Evolutionary conservation across 179 eudicot genomes (phyloP), one percentile per base, ranked within the genome.

Genomic region (Pouteria campechiana): DNA sequence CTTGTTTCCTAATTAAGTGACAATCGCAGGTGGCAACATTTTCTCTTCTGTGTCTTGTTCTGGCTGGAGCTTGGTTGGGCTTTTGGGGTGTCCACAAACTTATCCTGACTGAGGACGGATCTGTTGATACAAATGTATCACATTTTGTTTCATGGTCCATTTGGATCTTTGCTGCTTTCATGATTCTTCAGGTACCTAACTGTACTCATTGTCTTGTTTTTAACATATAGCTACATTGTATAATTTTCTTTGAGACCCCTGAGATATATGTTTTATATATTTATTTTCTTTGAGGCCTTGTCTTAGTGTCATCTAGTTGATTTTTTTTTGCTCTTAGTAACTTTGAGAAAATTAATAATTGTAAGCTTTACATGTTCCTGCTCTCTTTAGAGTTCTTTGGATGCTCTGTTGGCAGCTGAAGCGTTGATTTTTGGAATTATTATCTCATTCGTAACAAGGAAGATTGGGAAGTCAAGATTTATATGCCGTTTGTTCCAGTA

Each of bases 21-120:
- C n/a, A n/a, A 43, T 33, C 71, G 76, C 93, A 92, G 99, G 58
- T 92, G 62, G 77, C 64, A 27, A 44, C 59, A 44, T 75, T 79
- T 62, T 45, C 78, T 43, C 19, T 75, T 54, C 57, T 78, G 35
- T 83, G 82, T 54, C 54, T 87, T 63, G 60, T 63, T 40, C 64
- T 92, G 48, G 58, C 68, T 59, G 99, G 99, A 63, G 94, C 99
- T 63, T 79, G 92, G 88, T 60, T 87, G 75, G 99, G 99, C 38
- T 87, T 82, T 54, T 92, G 99, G 99, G 81, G 60, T 54, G 93
- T 92, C 19, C 85, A 76, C 50, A 92, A 82, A 52, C 54, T 82
- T 39, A 58, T 92, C 45, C 70, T 82, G 41, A 72, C 77, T 43
- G 79, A 92, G 46, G 94, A 87, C 39, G 99, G 96, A 34, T 64